phyloP scores from a whole-genome alignment of 225 moss, liverwort and hornwort species.

The Neckera pumila region DNA sequence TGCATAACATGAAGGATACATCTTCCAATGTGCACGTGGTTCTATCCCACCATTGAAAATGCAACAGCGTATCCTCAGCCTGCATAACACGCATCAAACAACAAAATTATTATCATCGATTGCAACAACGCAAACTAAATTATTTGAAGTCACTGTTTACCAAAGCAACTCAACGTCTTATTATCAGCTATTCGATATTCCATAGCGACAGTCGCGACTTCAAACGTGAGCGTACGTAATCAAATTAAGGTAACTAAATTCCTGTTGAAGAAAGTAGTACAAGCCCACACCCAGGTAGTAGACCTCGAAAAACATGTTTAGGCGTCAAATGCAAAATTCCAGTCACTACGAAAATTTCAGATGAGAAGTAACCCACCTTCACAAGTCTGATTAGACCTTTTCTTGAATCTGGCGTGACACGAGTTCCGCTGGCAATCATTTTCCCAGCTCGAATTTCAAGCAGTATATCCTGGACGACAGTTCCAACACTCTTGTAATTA shows the following conservation, averaged over 20 bases:
- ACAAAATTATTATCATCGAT: neutral
- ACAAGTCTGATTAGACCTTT: slow-evolving; percentile 78
- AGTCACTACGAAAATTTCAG: neutral
- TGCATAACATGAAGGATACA: slow-evolving; percentile 48
- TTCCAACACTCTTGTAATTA: neutral
- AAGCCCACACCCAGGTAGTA: neutral
- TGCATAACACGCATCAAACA: slow-evolving; percentile 16
- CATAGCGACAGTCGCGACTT: neutral
- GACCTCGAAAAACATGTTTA: neutral
- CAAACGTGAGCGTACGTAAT: neutral
- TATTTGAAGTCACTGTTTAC: neutral
- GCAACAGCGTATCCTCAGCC: slow-evolving; percentile 74
- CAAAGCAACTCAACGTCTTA: neutral
- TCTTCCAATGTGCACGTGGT: slow-evolving; percentile 57
- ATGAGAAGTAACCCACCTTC: slow-evolving; percentile 29
- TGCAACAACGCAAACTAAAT: neutral
- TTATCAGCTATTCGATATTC: neutral
- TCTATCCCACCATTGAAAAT: slow-evolving; percentile 90
- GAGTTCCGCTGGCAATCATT: slow-evolving; percentile 61
- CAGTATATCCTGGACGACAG: slow-evolving; percentile 41
- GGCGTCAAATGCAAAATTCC: neutral
- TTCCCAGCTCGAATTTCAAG: slow-evolving; percentile 87
- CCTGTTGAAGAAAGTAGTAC: neutral
- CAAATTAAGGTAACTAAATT: neutral
- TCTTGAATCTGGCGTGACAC: slow-evolving; percentile 67